Percentiles rank a stretch among this genome's conserved stretches.
Evolutionary conservation across 2,329 filamentous ascomycete genomes (phyloP).

Genomic region (Neobulgaria alba): DNA sequence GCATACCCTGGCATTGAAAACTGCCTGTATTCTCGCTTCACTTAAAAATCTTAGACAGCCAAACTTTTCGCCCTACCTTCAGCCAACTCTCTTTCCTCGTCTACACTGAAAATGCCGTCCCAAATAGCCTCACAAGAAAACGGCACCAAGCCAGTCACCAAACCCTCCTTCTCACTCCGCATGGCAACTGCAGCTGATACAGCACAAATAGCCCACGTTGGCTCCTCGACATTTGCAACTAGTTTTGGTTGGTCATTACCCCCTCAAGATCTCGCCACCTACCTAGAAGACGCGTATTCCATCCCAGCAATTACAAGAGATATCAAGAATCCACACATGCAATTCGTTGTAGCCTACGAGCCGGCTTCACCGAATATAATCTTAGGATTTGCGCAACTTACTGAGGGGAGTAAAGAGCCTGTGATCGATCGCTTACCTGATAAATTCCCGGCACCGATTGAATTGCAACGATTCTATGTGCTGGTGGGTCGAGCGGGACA

Average conservation of each 20-base stretch:
- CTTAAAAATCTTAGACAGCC: no score
- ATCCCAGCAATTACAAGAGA: conserved; percentile 19
- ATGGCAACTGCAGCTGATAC: conserved; percentile 25
- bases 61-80: no score
- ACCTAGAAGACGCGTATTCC: conserved; percentile 33
- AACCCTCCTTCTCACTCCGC: no score
- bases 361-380: conserved; percentile 16
- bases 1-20: no score
- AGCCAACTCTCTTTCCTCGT: no score
- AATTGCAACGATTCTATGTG: conserved; percentile 39
- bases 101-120: no score
- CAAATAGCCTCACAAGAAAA: no score
- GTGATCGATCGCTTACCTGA: conserved; percentile 20
- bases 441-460: no score
- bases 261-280: conserved; percentile 30
- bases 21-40: no score
- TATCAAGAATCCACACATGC: conserved; percentile 20
- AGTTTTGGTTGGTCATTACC: conserved; percentile 37
- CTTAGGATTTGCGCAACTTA: conserved; percentile 36
- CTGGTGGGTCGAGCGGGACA: conserved; percentile 29
- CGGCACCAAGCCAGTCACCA: no score
- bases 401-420: conserved; percentile 31
- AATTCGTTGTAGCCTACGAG: conserved; percentile 25
- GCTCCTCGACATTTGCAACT: conserved; percentile 30
- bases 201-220: conserved; percentile 29